Evolutionary conservation across 192 early-diverging fungal species (phyloP), one percentile per base, ranked within the genome.

Genomic region (Backusella circina): DNA sequence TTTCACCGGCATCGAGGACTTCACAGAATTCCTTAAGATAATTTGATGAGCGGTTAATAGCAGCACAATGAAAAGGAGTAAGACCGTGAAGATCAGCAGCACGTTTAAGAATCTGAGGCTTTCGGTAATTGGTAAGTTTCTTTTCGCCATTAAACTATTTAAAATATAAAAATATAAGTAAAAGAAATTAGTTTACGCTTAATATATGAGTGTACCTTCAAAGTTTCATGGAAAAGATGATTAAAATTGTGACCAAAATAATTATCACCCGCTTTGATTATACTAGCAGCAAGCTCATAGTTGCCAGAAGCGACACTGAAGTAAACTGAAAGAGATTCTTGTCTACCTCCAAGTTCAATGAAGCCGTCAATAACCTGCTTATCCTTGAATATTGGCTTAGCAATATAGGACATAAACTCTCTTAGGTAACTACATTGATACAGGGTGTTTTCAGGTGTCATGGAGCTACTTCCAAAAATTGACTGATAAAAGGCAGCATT

Each of bases 41-140:
- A 2, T 35, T 72, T 6, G 79, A 13, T 37, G 76, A 50, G 5
- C 83, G 85, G 30, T 86, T 84, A 28, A 88, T 84, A 12, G 88
- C 88, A 16, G 83, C 73, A 21, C 84, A 82, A 70, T 84, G 75
- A 12, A 86, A 71, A 10, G 88, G 88, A 18, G 85, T 86, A 51
- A 88, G 65, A 41, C 72, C 44, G 41, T 35, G 47, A 12, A 72
- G 72, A 26, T 76, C 71, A 30, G 35, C 57, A 10, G 86, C 78
- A 28, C 84, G 86, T 71, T 89, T 89, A 8, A 79, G 31, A 77
- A 82, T 73, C 35, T 77, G 65, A 47, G 54, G 69, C 16, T 50
- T 37, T 18, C 76, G 61, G 38, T 78, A 83, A 13, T 21, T 32
- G 1, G 68, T 36, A 8, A 81, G 37, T 2, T 38, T 13, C 26